Percentiles rank a stretch among this genome's conserved stretches.
Conservation (phyloP, 257 asterid genomes). For the Forsythia suspensa region DNA sequence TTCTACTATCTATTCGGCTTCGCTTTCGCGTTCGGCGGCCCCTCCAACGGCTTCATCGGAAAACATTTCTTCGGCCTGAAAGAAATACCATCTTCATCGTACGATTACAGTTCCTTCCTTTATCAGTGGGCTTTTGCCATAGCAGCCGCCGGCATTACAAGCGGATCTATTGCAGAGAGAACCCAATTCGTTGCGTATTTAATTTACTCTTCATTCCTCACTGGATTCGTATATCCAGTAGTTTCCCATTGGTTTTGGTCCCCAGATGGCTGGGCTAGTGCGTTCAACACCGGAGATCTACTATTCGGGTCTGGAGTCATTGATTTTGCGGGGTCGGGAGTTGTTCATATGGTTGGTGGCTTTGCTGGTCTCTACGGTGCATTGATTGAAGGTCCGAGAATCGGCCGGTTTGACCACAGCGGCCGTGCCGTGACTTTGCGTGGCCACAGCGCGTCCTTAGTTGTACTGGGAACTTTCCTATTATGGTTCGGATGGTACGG, state of each 20-base stretch:
- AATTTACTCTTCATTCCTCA: slow-evolving; percentile 69
- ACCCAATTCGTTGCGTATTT: slow-evolving; percentile 83
- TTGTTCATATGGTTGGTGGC: slow-evolving; percentile 93
- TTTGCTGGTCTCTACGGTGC: slow-evolving; percentile 84
- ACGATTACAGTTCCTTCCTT: slow-evolving; percentile 61
- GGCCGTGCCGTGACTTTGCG: slow-evolving; percentile 67
- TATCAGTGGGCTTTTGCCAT: slow-evolving; percentile 97
- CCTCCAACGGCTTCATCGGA: slow-evolving; percentile 88
- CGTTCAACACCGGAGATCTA: slow-evolving; percentile 33
- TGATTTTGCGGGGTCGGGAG: slow-evolving; percentile 94
- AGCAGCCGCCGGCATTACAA: slow-evolving; percentile 97
- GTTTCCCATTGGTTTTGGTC: slow-evolving; percentile 97
- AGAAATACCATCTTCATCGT: slow-evolving; percentile 40
- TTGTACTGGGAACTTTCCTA: slow-evolving; percentile 70
- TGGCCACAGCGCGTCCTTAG: slow-evolving; percentile 83
- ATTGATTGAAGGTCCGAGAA: slow-evolving; percentile 78
- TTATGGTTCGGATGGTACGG: slow-evolving; percentile 97
- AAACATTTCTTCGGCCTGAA: slow-evolving; percentile 67
- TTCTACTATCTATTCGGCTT: slow-evolving; percentile 85
- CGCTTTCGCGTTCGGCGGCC: slow-evolving; percentile 79
- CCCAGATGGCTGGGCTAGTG: slow-evolving; percentile 89
- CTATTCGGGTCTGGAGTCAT: slow-evolving; percentile 80
- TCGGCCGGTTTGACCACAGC: slow-evolving; percentile 71
- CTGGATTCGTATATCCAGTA: slow-evolving; percentile 87
- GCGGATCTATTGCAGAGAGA: slow-evolving; percentile 86